A percentile compares a stretch with the other conserved stretches of the same genome.
Evolutionary conservation across 768 basidiomycete species (phyloP).

Genomic region (Suillus alpinus): DNA sequence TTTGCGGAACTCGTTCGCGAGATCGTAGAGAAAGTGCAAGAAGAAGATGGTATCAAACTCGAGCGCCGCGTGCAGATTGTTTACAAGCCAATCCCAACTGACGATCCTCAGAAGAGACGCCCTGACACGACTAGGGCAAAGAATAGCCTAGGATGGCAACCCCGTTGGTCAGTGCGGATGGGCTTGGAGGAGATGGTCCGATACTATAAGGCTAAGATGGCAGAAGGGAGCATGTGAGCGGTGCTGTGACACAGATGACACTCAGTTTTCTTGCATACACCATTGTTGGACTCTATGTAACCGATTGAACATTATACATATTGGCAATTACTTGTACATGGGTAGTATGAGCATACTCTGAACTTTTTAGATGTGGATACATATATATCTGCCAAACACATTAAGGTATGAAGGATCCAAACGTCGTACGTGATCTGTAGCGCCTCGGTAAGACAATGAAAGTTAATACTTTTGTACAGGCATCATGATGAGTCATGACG

Average conservation of each 20-base stretch:
- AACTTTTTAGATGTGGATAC: constrained; percentile 8
- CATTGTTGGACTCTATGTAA: neutral
- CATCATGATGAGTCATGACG: neutral
- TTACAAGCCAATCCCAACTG: constrained; percentile 79
- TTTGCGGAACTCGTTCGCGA: constrained; percentile 93
- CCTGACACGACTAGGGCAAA: constrained; percentile 93
- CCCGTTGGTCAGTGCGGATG: constrained; percentile 89
- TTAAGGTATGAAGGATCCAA: neutral
- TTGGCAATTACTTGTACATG: constrained; percentile 11
- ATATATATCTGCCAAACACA: constrained; percentile 8
- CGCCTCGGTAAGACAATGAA: constrained; percentile 5
- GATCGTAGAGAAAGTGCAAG: constrained; percentile 90
- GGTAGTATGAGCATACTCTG: constrained; percentile 14
- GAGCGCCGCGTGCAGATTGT: constrained; percentile 61
- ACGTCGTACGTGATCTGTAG: neutral
- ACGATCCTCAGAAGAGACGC: constrained; percentile 92
- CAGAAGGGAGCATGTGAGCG: constrained; percentile 70
- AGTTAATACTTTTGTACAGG: constrained; percentile 15
- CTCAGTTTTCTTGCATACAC: neutral
- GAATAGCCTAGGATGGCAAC: constrained; percentile 82
- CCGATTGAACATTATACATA: constrained; percentile 2
- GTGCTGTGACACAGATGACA: neutral
- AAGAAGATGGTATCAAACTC: constrained; percentile 64
- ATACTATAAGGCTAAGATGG: constrained; percentile 89
- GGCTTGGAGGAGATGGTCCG: constrained; percentile 94